Percentiles rank a stretch among this genome's conserved stretches.
phyloP scores from a whole-genome alignment of 345 rosid genomes.

The Brassica juncea region DNA sequence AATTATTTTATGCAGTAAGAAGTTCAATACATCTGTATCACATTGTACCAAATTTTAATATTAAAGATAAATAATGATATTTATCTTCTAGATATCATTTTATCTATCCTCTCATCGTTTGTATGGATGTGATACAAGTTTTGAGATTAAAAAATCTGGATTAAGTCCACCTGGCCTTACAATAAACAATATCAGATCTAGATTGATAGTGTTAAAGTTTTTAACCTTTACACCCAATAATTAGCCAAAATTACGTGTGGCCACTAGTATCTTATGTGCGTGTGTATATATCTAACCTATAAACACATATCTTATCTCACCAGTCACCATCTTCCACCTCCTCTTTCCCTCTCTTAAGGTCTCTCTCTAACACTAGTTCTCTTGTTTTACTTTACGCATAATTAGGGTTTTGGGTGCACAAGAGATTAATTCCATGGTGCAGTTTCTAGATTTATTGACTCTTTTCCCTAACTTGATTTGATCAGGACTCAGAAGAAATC shows the following conservation, averaged over 20 bases:
- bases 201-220: not conserved
- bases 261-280: not conserved
- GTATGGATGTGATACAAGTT: not conserved
- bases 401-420: not conserved
- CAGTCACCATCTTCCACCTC: not conserved
- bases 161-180: not conserved
- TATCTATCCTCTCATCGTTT: not conserved
- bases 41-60: not conserved
- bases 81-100: not conserved
- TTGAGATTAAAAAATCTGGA: not conserved
- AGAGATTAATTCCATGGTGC: conserved; percentile 5
- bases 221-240: not conserved
- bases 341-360: not conserved
- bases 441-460: not conserved
- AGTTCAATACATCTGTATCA: too few relatives aligned
- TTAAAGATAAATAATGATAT: not conserved
- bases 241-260: not conserved
- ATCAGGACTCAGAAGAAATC: conserved; percentile 8
- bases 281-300: not conserved
- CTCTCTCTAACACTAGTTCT: not conserved
- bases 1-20: too few relatives aligned
- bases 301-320: not conserved
- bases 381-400: not conserved
- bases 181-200: not conserved
- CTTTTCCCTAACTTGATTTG: not conserved